phyloP scores from a whole-genome alignment of 2,329 filamentous ascomycete genomes.

The Penicillium sp. region DNA sequence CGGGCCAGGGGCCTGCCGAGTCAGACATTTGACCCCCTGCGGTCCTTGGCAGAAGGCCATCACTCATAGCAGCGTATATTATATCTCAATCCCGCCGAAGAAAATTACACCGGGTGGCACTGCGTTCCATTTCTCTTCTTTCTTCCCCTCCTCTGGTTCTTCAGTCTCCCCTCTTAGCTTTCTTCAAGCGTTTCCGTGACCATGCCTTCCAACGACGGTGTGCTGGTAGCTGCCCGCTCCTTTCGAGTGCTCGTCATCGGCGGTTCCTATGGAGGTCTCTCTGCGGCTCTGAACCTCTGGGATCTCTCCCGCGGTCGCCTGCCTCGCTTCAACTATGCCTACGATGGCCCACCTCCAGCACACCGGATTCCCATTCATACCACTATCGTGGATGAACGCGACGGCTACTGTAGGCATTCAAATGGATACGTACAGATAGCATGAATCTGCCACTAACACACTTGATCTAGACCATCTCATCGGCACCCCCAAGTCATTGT shows the following conservation, averaged over 20 bases:
- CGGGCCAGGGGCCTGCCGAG: background rate
- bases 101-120: background rate
- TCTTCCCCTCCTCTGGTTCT: background rate
- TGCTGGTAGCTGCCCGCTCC: slow-evolving; percentile 23
- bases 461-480: slow-evolving; percentile 67
- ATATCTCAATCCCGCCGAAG: background rate
- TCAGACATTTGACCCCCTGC: background rate
- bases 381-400: slow-evolving; percentile 75
- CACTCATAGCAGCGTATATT: background rate
- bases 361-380: slow-evolving; percentile 64
- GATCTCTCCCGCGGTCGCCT: slow-evolving; percentile 62
- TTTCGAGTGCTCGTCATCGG: slow-evolving; percentile 67
- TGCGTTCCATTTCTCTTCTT: background rate
- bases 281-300: slow-evolving; percentile 66
- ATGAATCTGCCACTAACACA: background rate
- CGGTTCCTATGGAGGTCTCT: slow-evolving; percentile 72
- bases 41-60: background rate
- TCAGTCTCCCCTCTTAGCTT: background rate
- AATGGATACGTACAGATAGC: background rate
- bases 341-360: slow-evolving; percentile 23
- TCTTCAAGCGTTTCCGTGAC: background rate
- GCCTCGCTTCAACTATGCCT: slow-evolving; percentile 48
- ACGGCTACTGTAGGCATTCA: slow-evolving; percentile 69
- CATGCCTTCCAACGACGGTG: slow-evolving; percentile 33
- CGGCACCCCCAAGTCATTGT: slow-evolving; percentile 71